These are phyloP conservation scores for Pisolithus sp. DNA, from an alignment of 768 basidiomycete genomes.

Conservation along the genomic window DNA sequence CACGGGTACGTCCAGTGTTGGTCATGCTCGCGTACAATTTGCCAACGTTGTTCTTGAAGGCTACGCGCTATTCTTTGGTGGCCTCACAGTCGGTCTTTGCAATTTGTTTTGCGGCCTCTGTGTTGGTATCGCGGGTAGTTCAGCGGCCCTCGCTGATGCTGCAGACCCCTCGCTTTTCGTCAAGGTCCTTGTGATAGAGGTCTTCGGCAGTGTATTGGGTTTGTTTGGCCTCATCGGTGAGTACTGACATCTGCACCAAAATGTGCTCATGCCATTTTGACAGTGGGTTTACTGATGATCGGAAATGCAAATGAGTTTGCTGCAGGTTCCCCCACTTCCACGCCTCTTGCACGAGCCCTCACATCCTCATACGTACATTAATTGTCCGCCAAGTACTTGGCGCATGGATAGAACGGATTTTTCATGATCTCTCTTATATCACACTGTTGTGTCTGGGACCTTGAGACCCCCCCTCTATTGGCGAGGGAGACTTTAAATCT, in stretches of 20 bases:
- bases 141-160: constrained; percentile 91
- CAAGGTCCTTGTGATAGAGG: constrained; percentile 94
- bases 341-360: constrained; percentile 20
- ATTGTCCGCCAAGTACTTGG: neutral
- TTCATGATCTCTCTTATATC: too few species aligned
- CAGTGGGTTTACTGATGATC: constrained; percentile 81
- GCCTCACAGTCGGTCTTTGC: constrained; percentile 87
- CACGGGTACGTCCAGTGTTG: constrained; percentile 52
- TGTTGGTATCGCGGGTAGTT: constrained; percentile 93
- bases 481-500: too few species aligned
- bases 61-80: constrained; percentile 95
- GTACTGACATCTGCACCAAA: constrained; percentile 22
- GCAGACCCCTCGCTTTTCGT: constrained; percentile 93
- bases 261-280: neutral
- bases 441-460: too few species aligned
- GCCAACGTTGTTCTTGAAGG: constrained; percentile 37
- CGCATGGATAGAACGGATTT: neutral
- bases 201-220: constrained; percentile 87
- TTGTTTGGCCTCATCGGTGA: constrained; percentile 88
- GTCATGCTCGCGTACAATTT: neutral
- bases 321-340: constrained; percentile 28
- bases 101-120: constrained; percentile 93
- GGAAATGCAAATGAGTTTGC: constrained; percentile 56
- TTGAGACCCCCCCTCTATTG: too few species aligned
- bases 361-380: constrained; percentile 31